These are phyloP conservation scores for Pythium plurisporium DNA, from an alignment of 352 stramenopile genomes.

Conservation along the genomic window DNA sequence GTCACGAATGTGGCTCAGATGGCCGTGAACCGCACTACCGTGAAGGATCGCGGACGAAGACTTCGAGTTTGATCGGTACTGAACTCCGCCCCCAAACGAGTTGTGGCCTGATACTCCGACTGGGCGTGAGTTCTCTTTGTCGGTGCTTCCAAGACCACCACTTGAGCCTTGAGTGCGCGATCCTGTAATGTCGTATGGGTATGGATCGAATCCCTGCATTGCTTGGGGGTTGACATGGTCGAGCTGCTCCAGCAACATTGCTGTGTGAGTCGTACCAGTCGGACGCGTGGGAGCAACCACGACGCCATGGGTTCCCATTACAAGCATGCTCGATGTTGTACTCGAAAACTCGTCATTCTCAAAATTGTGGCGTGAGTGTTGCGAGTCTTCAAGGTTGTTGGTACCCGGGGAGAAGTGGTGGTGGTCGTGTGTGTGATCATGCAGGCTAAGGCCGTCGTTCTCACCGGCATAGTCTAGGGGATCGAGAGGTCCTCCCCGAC, in stretches of 20 bases:
- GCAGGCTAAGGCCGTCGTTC: constrained; percentile 3
- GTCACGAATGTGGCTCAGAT: constrained; percentile 67
- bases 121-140: constrained; percentile 19
- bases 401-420: neutral
- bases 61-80: constrained; percentile 18
- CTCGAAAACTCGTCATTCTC: constrained; percentile 28
- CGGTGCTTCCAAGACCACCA: constrained; percentile 10
- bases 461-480: neutral
- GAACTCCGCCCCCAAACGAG: constrained; percentile 6
- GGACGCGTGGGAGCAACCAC: neutral
- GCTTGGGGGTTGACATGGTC: constrained; percentile 85
- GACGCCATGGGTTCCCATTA: constrained; percentile 3
- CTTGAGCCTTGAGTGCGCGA: constrained; percentile 15
- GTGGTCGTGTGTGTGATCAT: constrained; percentile 11
- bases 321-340: constrained; percentile 27
- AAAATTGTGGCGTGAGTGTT: constrained; percentile 20
- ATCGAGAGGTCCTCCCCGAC: constrained; percentile 16
- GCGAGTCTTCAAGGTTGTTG: constrained; percentile 17
- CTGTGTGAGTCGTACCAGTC: constrained; percentile 50
- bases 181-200: constrained; percentile 65
- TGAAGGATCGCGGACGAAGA: constrained; percentile 66
- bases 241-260: constrained; percentile 77
- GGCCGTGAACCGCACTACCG: constrained; percentile 69
- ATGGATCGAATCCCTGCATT: constrained; percentile 84
- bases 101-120: neutral